Percentiles rank a stretch among this genome's conserved stretches.
Conservation (phyloP, 768 basidiomycete genomes). For the Favolaschia claudopus region DNA sequence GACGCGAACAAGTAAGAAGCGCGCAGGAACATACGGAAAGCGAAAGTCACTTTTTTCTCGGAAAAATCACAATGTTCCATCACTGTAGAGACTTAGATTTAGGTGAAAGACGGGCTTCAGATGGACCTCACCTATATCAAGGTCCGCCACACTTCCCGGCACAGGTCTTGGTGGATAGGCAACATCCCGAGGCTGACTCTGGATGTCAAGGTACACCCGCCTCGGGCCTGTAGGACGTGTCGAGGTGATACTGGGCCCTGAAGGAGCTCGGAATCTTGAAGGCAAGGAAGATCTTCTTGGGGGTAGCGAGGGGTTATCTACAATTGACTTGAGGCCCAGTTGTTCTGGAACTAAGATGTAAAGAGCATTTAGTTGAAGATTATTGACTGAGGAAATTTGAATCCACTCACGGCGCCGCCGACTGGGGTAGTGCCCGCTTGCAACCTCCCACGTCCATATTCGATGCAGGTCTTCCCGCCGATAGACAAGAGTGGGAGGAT, state of each 20-base stretch:
- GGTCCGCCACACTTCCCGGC: conserved; percentile 84
- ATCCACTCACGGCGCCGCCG: conserved; percentile 68
- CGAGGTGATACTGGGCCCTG: conserved; percentile 56
- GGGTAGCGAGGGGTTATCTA: conserved; percentile 81
- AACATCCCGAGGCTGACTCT: conserved; percentile 63
- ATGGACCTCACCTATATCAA: conserved; percentile 60
- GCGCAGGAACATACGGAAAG: conserved; percentile 4
- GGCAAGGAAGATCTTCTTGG: conserved; percentile 55
- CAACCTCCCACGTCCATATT: conserved; percentile 96
- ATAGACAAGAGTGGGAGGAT: conserved; percentile 53
- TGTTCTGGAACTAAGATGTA: conserved; percentile 74
- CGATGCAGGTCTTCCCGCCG: conserved; percentile 80
- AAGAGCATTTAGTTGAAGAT: conserved; percentile 11
- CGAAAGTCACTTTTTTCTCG: conserved; percentile 66
- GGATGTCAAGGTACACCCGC: conserved; percentile 79
- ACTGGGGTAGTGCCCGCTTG: conserved; percentile 94
- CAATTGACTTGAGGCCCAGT: conserved; percentile 60
- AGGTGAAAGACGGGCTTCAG: background rate
- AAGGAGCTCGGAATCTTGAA: conserved; percentile 54
- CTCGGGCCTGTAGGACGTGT: conserved; percentile 69
- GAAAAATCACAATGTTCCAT: conserved; percentile 95
- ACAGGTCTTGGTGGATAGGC: conserved; percentile 90
- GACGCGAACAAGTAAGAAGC: conserved; percentile 20
- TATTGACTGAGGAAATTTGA: background rate
- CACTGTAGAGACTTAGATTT: conserved; percentile 42